Conservation (phyloP, 345 rosid genomes). For the Boechera divaricarpa region DNA sequence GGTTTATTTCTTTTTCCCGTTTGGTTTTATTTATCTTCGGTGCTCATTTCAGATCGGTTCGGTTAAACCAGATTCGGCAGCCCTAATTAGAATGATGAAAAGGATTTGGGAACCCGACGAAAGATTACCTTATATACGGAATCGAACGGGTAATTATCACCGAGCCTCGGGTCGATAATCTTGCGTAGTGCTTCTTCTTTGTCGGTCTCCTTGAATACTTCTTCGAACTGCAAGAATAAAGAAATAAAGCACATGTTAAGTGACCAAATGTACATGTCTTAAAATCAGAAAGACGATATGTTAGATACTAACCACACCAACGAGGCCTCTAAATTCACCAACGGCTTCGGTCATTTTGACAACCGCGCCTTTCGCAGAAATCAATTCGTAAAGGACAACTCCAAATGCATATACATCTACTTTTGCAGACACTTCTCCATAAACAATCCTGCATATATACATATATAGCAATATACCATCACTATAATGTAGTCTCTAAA, state of each 20-base stretch:
- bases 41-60: too few species aligned
- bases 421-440: constrained; percentile 90
- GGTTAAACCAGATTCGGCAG: too few species aligned
- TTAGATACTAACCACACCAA: constrained; percentile 68
- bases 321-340: constrained; percentile 81
- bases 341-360: constrained; percentile 57
- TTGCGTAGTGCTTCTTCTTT: constrained; percentile 61
- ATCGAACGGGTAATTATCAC: constrained; percentile 73
- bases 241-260: constrained; percentile 14
- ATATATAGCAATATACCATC: background rate
- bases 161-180: constrained; percentile 77
- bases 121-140: constrained; percentile 67
- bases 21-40: too few species aligned
- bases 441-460: constrained; percentile 70
- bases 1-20: too few species aligned
- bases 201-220: constrained; percentile 62
- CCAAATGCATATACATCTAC: constrained; percentile 96
- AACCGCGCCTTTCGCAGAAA: constrained; percentile 92
- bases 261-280: background rate
- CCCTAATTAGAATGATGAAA: too few species aligned
- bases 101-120: background rate
- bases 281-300: background rate
- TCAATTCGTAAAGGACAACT: constrained; percentile 91
- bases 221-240: constrained; percentile 66
- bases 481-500: background rate